These are phyloP conservation scores for Kuraishia ogatae DNA, from an alignment of 805 yeast genomes.

Conservation along the genomic window DNA sequence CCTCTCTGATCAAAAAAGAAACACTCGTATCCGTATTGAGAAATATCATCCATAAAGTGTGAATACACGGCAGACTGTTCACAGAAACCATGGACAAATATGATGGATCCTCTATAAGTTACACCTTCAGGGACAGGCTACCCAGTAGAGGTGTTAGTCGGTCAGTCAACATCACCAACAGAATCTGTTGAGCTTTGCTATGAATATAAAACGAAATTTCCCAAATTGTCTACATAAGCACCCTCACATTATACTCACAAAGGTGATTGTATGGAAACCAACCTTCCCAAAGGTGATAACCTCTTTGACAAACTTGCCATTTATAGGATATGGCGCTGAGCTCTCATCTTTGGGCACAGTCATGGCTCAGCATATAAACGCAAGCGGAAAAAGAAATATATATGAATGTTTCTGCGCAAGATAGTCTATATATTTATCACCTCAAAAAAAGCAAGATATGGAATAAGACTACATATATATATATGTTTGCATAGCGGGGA, in stretches of 20 bases:
- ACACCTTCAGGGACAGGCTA: constrained; percentile 2
- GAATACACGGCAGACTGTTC: constrained; percentile 45
- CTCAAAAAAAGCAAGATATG: too few species aligned
- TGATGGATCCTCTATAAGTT: constrained; percentile 41
- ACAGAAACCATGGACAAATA: constrained; percentile 66
- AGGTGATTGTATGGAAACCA: not conserved
- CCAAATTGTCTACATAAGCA: too few species aligned
- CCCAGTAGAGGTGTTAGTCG: too few species aligned
- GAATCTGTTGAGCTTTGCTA: too few species aligned
- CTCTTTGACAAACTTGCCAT: not conserved
- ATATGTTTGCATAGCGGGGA: too few species aligned
- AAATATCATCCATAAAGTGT: constrained; percentile 44
- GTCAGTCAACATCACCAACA: too few species aligned
- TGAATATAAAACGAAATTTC: too few species aligned
- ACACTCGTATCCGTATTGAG: constrained; percentile 48
- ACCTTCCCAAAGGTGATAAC: not conserved
- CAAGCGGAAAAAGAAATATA: not conserved
- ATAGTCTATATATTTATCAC: too few species aligned
- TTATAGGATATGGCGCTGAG: not conserved
- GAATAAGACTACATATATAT: too few species aligned
- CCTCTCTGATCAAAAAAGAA: constrained; percentile 74
- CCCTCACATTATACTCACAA: not conserved
- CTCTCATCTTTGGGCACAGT: not conserved
- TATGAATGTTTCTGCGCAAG: too few species aligned
- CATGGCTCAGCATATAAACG: too few species aligned